Conservation (phyloP, 768 basidiomycete genomes). For the Strobilomyces echinocephalus region DNA sequence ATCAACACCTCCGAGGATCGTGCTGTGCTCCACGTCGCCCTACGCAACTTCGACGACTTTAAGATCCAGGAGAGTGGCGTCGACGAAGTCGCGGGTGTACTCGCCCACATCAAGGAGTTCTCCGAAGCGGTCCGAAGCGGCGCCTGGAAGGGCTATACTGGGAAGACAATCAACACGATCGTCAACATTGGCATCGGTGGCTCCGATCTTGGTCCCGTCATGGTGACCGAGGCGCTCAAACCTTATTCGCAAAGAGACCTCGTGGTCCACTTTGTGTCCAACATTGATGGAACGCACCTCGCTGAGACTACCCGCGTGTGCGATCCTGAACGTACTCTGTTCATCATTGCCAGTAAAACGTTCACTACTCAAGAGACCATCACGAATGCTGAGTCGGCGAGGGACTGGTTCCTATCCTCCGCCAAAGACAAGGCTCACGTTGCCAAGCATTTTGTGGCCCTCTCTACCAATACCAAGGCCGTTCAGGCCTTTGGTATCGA, state of each 20-base stretch:
- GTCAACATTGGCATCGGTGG: constrained; percentile 99
- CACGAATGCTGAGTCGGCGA: constrained; percentile 93
- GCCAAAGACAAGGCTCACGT: constrained; percentile 89
- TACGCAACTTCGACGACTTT: constrained; percentile 77
- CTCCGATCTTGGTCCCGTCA: constrained; percentile 95
- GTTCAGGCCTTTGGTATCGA: constrained; percentile 93
- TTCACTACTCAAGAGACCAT: constrained; percentile 99
- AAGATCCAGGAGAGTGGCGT: constrained; percentile 77
- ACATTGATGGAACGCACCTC: constrained; percentile 97
- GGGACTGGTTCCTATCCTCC: constrained; percentile 84
- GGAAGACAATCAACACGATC: constrained; percentile 88
- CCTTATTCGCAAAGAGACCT: constrained; percentile 87
- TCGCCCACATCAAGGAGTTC: constrained; percentile 90
- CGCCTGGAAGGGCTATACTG: constrained; percentile 95
- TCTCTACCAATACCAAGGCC: constrained; percentile 92
- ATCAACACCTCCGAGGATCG: constrained; percentile 99
- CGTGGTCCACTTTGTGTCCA: constrained; percentile 85
- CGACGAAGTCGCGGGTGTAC: constrained; percentile 75
- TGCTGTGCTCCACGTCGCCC: constrained; percentile 91
- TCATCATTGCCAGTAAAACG: constrained; percentile 98
- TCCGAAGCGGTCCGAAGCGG: constrained; percentile 80
- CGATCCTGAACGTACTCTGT: constrained; percentile 89
- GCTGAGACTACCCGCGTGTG: constrained; percentile 79
- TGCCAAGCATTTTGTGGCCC: constrained; percentile 97
- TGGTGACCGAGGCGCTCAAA: constrained; percentile 98